Conservation (phyloP, 805 yeast genomes). For the Myxozyma neglecta region DNA sequence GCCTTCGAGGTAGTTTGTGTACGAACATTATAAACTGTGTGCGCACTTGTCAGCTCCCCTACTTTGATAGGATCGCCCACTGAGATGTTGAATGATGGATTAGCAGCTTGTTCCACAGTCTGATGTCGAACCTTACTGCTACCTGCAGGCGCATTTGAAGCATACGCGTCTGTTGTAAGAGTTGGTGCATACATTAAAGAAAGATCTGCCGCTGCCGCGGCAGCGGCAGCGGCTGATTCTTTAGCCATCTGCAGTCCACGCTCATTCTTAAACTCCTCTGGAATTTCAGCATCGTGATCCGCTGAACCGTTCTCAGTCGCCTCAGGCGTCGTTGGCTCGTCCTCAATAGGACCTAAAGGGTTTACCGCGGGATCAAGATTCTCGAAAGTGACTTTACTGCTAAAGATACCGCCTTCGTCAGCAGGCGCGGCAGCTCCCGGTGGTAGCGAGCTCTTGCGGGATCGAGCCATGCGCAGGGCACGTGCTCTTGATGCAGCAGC, state of each 20-base stretch:
- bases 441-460: conserved; percentile 22
- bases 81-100: conserved; percentile 53
- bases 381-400: conserved; percentile 16
- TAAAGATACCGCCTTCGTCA: not conserved
- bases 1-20: conserved; percentile 54
- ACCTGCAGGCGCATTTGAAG: conserved; percentile 10
- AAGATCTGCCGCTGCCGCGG: conserved; percentile 26
- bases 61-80: conserved; percentile 92
- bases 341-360: conserved; percentile 28
- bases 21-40: conserved; percentile 79
- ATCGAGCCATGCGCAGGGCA: conserved; percentile 29
- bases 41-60: conserved; percentile 85
- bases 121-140: conserved; percentile 10
- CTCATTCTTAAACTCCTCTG: conserved; percentile 17
- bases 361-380: conserved; percentile 20
- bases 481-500: conserved; percentile 30
- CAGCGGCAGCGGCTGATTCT: conserved; percentile 29
- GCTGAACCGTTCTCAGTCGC: conserved; percentile 57
- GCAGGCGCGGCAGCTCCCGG: conserved; percentile 12
- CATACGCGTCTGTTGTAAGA: conserved; percentile 5
- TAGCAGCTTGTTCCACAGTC: conserved; percentile 27
- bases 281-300: conserved; percentile 6
- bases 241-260: conserved; percentile 22
- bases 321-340: conserved; percentile 56
- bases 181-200: conserved; percentile 11